Base-by-base conservation (phyloP, 495 filamentous ascomycete species). In the Wilcoxina mikolae region DNA sequence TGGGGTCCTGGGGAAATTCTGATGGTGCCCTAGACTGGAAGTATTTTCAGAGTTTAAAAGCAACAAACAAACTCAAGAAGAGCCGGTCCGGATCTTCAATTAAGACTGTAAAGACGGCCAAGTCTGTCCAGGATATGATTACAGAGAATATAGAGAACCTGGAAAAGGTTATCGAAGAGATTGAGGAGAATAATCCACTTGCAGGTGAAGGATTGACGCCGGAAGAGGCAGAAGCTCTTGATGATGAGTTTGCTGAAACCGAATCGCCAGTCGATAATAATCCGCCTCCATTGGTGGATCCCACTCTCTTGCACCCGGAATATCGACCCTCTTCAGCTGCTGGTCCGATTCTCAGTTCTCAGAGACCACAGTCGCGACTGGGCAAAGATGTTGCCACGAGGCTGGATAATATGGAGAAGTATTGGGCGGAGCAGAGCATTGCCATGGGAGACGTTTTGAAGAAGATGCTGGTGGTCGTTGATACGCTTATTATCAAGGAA, bases 401-500 rank as follows among this genome's bases (percentile, higher is more conserved):
- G 12, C 47, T 65, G 3, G 56, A 57, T 28, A 31, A 42, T n/a
- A 49, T 65, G 33, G 56, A 65, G 38, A 60, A 50, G 38, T 60
- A 60, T 17, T 62, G 53, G 62, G 52, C 56, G 24, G 54, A 62
- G 11, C 56, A 60, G 44, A 63, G 59, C 22, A 39, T 60, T 5
- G 41, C 51, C 1, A 53, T 62, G 26, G 59, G 56, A 39, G 52
- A 59, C 4, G 56, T 60, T 20, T 35, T 60, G 22, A 62, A 45
- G 35, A 47, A 48, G 39, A 66, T 66, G 59, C 27, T 65, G 10
- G 60, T 26, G 39, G 54, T 65, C 4, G 47, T 62, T 4, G 64
- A 60, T 46, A 65, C 29, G 18, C 39, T 62, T 35, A 60, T 65
- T 29, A 38, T 62, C 11, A 62, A 58, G 22, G 59, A 58, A 27